phyloP scores from a whole-genome alignment of 306 rosid genomes.

The Acacia acuminata region DNA sequence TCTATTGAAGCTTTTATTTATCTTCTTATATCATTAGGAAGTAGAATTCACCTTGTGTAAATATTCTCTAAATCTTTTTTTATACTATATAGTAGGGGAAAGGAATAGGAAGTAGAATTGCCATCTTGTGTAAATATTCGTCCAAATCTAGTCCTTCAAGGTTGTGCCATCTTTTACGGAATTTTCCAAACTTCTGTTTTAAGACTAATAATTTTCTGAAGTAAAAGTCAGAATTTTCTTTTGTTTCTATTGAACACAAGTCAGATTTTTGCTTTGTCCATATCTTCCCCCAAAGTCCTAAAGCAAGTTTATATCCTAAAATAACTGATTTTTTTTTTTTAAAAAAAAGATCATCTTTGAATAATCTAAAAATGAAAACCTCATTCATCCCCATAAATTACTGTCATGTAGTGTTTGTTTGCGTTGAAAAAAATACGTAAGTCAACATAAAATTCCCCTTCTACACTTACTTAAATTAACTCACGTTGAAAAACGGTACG shows the following conservation, averaged over 20 bases:
- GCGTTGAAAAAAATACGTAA: too few species aligned
- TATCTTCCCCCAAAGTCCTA: neutral
- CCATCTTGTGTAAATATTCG: too few species aligned
- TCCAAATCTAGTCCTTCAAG: neutral
- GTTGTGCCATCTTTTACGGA: neutral
- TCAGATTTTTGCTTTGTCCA: neutral
- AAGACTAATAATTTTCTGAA: neutral
- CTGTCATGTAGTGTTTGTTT: neutral
- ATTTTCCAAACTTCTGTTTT: neutral
- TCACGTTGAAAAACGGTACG: too few species aligned
- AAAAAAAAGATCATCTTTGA: too few species aligned
- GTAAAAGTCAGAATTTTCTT: neutral
- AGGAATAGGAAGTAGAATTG: too few species aligned
- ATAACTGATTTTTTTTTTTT: too few species aligned
- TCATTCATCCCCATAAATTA: neutral
- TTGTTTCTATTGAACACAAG: neutral
- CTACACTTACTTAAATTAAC: too few species aligned
- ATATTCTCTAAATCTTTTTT: neutral
- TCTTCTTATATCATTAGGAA: too few species aligned
- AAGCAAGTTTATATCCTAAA: neutral
- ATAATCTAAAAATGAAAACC: neutral
- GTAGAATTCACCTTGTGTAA: too few species aligned
- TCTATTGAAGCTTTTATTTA: too few species aligned
- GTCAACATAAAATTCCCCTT: too few species aligned
- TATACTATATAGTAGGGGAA: too few species aligned